Evolutionary conservation across 1,284 basidiomycete genomes (phyloP).

Genomic region (Tilletia walkeri): DNA sequence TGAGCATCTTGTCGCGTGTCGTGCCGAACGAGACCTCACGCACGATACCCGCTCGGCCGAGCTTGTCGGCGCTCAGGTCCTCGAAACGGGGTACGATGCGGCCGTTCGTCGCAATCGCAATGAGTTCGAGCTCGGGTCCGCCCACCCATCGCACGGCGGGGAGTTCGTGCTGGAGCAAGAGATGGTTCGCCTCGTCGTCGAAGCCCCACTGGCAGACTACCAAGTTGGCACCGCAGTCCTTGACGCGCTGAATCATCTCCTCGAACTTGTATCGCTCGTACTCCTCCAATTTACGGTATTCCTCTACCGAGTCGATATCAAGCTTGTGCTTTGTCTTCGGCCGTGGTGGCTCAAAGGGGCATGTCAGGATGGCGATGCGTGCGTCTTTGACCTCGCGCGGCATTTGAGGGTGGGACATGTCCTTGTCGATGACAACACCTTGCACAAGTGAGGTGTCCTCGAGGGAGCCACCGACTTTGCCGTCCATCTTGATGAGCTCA

Average conservation of each 20-base stretch:
- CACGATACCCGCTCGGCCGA: slow-evolving; percentile 88
- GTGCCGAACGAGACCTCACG: slow-evolving; percentile 94
- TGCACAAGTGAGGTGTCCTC: slow-evolving; percentile 90
- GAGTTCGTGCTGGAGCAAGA: slow-evolving; percentile 94
- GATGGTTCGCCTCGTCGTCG: slow-evolving; percentile 97
- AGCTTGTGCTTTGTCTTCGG: slow-evolving; percentile 99
- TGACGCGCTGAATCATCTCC: slow-evolving; percentile 95
- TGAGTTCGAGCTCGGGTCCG: slow-evolving; percentile 97
- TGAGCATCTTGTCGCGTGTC: slow-evolving; percentile 96
- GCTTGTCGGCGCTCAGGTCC: slow-evolving; percentile 83
- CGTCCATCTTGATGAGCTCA: slow-evolving; percentile 98
- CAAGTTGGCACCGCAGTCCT: slow-evolving; percentile 95
- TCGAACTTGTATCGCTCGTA: slow-evolving; percentile 96
- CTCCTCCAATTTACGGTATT: slow-evolving; percentile 88
- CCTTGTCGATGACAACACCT: slow-evolving; percentile 97
- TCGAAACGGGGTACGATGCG: slow-evolving; percentile 98
- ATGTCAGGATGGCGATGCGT: slow-evolving; percentile 91
- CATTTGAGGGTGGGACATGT: slow-evolving; percentile 99
- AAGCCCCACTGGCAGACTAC: slow-evolving; percentile 99
- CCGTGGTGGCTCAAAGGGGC: slow-evolving; percentile 96
- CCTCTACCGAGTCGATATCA: slow-evolving; percentile 95
- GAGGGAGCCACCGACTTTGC: slow-evolving; percentile 94
- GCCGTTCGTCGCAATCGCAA: slow-evolving; percentile 96
- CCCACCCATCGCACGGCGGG: slow-evolving; percentile 99
- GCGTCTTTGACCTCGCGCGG: slow-evolving; percentile 83